phyloP scores from a whole-genome alignment of 805 yeast species.

The Saturnispora dispora region DNA sequence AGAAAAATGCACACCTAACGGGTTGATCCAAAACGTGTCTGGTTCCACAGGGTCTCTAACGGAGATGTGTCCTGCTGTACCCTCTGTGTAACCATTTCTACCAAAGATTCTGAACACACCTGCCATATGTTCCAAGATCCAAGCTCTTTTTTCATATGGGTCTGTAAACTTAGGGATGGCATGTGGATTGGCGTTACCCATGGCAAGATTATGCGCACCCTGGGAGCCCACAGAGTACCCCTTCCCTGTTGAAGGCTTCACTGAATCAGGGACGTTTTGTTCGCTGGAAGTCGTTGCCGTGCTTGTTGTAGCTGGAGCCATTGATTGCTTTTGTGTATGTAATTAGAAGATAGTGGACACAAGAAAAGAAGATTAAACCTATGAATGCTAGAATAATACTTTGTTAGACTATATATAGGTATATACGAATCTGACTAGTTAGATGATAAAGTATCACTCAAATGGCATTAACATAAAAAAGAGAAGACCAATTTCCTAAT shows the following conservation, averaged over 20 bases:
- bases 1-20: constrained; percentile 70
- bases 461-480: neutral
- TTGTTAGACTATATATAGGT: neutral
- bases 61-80: constrained; percentile 80
- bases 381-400: neutral
- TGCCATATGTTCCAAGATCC: constrained; percentile 67
- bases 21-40: constrained; percentile 84
- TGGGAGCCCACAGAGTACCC: constrained; percentile 35
- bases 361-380: neutral
- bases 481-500: neutral
- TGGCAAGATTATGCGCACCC: constrained; percentile 55
- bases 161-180: constrained; percentile 45
- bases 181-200: constrained; percentile 44
- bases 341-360: neutral
- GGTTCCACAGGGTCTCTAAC: constrained; percentile 76
- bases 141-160: constrained; percentile 40
- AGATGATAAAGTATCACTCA: neutral
- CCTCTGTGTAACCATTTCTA: constrained; percentile 68
- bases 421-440: neutral
- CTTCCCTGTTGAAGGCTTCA: constrained; percentile 29
- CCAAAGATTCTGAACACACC: constrained; percentile 79
- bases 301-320: constrained; percentile 3
- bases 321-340: neutral
- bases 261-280: constrained; percentile 17
- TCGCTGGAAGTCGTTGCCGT: constrained; percentile 1